Evolutionary conservation across 768 basidiomycete species (phyloP).

Genomic region (Cystofilobasidium macerans): DNA sequence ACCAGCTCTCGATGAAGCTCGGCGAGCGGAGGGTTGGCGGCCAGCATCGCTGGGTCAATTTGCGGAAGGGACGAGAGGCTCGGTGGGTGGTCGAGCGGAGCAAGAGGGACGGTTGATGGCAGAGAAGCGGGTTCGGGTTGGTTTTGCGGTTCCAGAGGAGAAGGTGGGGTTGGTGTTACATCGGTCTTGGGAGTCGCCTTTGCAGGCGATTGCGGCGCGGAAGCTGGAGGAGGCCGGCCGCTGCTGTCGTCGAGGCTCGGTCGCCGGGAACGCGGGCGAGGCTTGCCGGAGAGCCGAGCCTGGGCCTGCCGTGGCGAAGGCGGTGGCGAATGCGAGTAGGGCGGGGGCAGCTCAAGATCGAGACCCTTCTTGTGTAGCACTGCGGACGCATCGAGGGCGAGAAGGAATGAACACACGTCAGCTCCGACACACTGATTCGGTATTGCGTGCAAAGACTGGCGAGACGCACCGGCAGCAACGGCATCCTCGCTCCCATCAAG

Average conservation of each 20-base stretch:
- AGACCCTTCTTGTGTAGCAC: neutral
- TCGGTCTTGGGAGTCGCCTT: neutral
- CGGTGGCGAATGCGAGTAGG: conserved; percentile 4
- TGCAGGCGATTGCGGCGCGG: neutral
- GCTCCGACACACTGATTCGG: neutral
- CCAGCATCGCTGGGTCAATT: conserved; percentile 13
- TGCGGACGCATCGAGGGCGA: neutral
- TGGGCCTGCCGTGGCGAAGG: neutral
- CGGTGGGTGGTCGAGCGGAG: neutral
- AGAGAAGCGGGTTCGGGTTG: too few species aligned
- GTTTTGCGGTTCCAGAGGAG: neutral
- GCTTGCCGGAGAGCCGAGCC: neutral
- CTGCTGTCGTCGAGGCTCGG: conserved; percentile 18
- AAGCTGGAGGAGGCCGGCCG: too few species aligned
- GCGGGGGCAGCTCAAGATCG: neutral
- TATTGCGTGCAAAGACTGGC: too few species aligned
- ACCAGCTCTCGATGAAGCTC: conserved; percentile 7
- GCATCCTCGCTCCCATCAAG: conserved; percentile 41
- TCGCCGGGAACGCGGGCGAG: conserved; percentile 14
- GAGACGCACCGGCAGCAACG: conserved; percentile 9
- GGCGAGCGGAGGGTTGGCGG: conserved; percentile 6
- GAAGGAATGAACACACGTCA: neutral
- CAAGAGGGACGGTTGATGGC: conserved; percentile 1
- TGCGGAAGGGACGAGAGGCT: neutral
- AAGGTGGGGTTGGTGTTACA: conserved; percentile 1